phyloP scores from a whole-genome alignment of 1,284 basidiomycete species.

The Pseudozyma thailandica region DNA sequence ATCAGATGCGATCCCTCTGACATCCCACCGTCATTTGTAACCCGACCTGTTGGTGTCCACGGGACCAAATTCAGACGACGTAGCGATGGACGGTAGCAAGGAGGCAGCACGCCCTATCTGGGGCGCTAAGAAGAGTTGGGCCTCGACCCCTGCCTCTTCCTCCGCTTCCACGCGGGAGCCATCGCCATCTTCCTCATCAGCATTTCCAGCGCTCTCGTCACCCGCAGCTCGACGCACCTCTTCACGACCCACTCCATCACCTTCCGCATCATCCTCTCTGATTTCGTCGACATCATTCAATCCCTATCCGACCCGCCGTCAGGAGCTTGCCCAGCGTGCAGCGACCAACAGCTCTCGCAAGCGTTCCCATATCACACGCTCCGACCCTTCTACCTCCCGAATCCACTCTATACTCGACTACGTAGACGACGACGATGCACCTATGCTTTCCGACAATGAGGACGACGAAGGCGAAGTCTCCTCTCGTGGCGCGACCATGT shows the following conservation, averaged over 20 bases:
- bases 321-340: constrained; percentile 43
- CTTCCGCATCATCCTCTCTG: constrained; percentile 18
- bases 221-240: constrained; percentile 13
- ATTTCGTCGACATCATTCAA: constrained; percentile 41
- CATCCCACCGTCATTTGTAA: neutral
- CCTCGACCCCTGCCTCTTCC: constrained; percentile 1
- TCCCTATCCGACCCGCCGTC: constrained; percentile 42
- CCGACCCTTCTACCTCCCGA: constrained; percentile 25
- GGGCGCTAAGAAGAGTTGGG: constrained; percentile 26
- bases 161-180: constrained; percentile 15
- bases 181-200: constrained; percentile 16
- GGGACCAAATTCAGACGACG: too few species aligned
- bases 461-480: constrained; percentile 38
- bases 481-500: constrained; percentile 44
- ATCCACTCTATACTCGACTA: constrained; percentile 30
- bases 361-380: constrained; percentile 36
- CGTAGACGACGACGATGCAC: constrained; percentile 13
- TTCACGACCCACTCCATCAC: constrained; percentile 7
- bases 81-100: constrained; percentile 12
- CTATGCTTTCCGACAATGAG: constrained; percentile 10
- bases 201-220: constrained; percentile 33
- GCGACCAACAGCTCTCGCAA: constrained; percentile 28
- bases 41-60: too few species aligned
- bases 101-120: constrained; percentile 11
- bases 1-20: neutral